These are phyloP conservation scores for Candida sonorensis DNA, from an alignment of 805 yeast genomes.

Conservation along the genomic window DNA sequence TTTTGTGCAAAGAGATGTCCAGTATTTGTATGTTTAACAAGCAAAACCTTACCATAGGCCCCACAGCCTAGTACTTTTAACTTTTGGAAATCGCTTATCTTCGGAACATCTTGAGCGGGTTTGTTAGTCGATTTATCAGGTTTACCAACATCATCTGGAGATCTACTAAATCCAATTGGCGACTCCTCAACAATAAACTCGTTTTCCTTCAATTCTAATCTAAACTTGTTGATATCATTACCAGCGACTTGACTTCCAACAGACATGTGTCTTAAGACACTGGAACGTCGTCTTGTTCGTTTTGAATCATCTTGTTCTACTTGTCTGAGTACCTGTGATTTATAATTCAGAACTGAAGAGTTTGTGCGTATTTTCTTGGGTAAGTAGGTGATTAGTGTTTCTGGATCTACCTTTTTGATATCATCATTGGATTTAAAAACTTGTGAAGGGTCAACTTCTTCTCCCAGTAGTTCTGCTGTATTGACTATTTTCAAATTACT, in stretches of 20 bases:
- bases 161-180: too few relatives aligned
- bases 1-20: constrained; percentile 75
- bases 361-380: constrained; percentile 1
- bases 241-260: constrained; percentile 13
- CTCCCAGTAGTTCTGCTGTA: too few relatives aligned
- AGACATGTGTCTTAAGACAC: constrained; percentile 23
- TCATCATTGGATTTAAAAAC: too few relatives aligned
- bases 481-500: too few relatives aligned
- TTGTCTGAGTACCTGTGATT: background rate
- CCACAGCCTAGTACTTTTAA: constrained; percentile 76
- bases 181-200: too few relatives aligned
- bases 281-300: constrained; percentile 23
- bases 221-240: constrained; percentile 2
- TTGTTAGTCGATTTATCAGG: constrained; percentile 1
- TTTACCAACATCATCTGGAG: constrained; percentile 6
- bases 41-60: constrained; percentile 77
- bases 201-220: constrained; percentile 3
- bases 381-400: too few relatives aligned
- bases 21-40: constrained; percentile 57
- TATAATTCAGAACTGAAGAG: background rate
- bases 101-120: too few relatives aligned
- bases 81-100: constrained; percentile 55
- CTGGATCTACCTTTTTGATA: background rate
- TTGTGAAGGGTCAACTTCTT: too few relatives aligned
- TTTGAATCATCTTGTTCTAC: background rate